Conservation (phyloP, 1,284 basidiomycete genomes). For the Coniophora puteana region DNA sequence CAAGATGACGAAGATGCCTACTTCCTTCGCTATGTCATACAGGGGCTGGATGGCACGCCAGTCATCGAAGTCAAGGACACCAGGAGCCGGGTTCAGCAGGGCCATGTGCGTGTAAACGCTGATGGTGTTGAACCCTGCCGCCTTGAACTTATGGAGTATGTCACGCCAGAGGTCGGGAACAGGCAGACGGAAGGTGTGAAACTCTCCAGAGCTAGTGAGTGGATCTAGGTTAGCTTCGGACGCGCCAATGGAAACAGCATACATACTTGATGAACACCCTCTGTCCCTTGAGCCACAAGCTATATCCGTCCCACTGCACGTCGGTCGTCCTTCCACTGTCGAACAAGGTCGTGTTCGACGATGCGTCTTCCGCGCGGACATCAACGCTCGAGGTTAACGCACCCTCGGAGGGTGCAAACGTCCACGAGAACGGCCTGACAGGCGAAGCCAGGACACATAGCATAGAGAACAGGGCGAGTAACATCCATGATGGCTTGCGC, state of each 20-base stretch:
- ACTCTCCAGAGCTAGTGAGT: conserved; percentile 58
- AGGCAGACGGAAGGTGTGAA: conserved; percentile 81
- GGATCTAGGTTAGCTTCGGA: no score
- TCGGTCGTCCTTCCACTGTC: conserved; percentile 31
- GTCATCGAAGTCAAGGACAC: conserved; percentile 66
- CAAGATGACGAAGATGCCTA: conserved; percentile 62
- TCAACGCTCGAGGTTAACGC: background rate
- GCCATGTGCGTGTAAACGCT: conserved; percentile 77
- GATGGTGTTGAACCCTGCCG: conserved; percentile 75
- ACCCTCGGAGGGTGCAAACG: background rate
- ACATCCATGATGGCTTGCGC: conserved; percentile 11
- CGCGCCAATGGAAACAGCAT: background rate
- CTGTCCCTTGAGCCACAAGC: conserved; percentile 28
- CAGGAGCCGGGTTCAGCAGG: conserved; percentile 70
- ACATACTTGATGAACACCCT: conserved; percentile 30
- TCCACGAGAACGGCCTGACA: background rate
- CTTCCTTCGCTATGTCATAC: conserved; percentile 57
- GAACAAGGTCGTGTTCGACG: conserved; percentile 8
- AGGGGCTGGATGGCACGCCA: conserved; percentile 71
- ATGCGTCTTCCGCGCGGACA: background rate
- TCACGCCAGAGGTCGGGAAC: conserved; percentile 80
- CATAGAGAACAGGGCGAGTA: conserved; percentile 14
- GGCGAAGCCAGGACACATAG: conserved; percentile 19
- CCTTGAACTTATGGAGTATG: conserved; percentile 78
- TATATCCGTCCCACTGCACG: conserved; percentile 28